Evolutionary conservation across 2,329 filamentous ascomycete species (phyloP), one percentile per base, ranked within the genome.

Genomic region (Neonectria magnoliae): DNA sequence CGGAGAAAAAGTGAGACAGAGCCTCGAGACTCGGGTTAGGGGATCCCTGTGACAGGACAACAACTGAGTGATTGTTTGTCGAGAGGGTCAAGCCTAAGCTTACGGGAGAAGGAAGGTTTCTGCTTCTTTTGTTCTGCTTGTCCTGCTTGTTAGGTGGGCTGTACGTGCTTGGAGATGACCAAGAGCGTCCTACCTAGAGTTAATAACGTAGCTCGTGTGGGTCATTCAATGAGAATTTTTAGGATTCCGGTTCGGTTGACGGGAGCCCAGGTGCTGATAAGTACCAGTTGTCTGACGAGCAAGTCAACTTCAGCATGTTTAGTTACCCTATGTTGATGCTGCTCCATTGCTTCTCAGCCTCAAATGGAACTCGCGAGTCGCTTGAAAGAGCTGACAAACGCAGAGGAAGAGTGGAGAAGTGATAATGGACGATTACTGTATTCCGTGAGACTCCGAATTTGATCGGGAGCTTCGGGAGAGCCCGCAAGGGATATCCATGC

Each of bases 1-100:
- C 84, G 58, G 82, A 88, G 78, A 82, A 84, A 78, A 80, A 85
- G 74, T 64, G 45, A 64, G 44, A n/a, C 18, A 38, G 27, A 20
- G 38, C n/a, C 9, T 29, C 44, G 22, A 44, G 18, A n/a, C 11
- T 18, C 2, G 18, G 47, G 22, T 53, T 33, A 22, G 42, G 27
- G 5, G 16, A 45, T 5, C n/a, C 27, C 41, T 31, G 10, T 51
- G 27, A 8, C 11, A 45, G 42, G 9, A 20, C 16, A 38, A 18
- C 14, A 25, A 20, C 7, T 31, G 42, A 22, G 16, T 44, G 22
- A 8, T 31, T 31, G 3, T 38, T 56, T 22, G 10, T 16, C 16
- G 9, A 55, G 20, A 18, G 22, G 14, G 8, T 13, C 5, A 5
- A n/a, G 27, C 9, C n/a, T 44, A 14, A 48, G 29, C 6, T 3